Evolutionary conservation across 2,329 filamentous ascomycete species (phyloP).

Genomic region (Huntiella savannae): DNA sequence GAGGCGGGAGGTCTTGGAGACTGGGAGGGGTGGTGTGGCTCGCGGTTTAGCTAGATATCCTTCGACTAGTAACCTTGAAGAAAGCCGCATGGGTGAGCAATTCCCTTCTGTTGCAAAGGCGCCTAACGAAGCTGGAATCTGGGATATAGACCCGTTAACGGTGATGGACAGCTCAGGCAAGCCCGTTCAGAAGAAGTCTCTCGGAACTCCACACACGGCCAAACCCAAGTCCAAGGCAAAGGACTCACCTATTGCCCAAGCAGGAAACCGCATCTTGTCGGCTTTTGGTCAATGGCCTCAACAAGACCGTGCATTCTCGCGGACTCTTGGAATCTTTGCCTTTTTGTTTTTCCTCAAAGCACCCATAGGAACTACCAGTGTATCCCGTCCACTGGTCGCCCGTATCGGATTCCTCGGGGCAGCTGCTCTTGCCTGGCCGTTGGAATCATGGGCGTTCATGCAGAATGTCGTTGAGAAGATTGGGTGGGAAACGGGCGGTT

Average conservation of each 20-base stretch:
- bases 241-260: neutral
- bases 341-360: slow-evolving; percentile 8
- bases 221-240: neutral
- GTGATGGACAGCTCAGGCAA: slow-evolving; percentile 2
- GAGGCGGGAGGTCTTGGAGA: no score
- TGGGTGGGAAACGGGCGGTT: slow-evolving; percentile 6
- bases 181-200: neutral
- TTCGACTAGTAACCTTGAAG: neutral
- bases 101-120: slow-evolving; percentile 1
- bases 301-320: slow-evolving; percentile 8
- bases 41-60: neutral
- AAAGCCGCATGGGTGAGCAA: neutral
- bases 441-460: slow-evolving; percentile 6
- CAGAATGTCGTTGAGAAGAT: slow-evolving; percentile 8
- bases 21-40: neutral
- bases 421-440: slow-evolving; percentile 7
- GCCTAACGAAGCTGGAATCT: slow-evolving; percentile 6
- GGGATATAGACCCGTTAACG: slow-evolving; percentile 8
- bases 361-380: neutral
- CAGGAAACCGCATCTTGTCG: neutral
- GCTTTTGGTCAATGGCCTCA: slow-evolving; percentile 6
- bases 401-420: slow-evolving; percentile 6
- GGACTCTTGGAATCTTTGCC: slow-evolving; percentile 8
- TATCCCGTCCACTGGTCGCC: slow-evolving; percentile 3
- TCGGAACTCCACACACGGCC: neutral